These are phyloP conservation scores for Colletotrichum somersetense DNA, from an alignment of 2,329 filamentous ascomycete genomes.

Conservation along the genomic window DNA sequence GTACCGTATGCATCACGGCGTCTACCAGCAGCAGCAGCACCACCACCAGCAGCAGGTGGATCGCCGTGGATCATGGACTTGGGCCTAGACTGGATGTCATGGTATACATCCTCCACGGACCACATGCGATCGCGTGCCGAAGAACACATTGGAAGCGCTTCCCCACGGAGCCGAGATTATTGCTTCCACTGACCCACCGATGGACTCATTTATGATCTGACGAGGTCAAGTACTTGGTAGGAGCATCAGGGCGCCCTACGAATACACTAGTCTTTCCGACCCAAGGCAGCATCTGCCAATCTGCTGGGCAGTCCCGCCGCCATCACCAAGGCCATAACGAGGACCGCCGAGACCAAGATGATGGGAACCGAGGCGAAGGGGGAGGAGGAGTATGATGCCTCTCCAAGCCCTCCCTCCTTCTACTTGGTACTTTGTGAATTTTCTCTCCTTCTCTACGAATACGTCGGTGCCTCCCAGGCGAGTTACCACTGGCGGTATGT, in stretches of 20 bases:
- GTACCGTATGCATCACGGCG: background rate
- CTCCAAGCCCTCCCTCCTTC: background rate
- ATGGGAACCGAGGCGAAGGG: background rate
- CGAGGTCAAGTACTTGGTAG: background rate
- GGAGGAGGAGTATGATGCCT: background rate
- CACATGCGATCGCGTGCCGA: background rate
- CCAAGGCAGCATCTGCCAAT: slow-evolving; percentile 18
- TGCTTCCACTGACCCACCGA: slow-evolving; percentile 7
- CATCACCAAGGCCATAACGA: background rate
- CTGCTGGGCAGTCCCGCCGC: background rate
- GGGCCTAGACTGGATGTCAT: slow-evolving; percentile 27
- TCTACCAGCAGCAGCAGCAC: too few relatives aligned
- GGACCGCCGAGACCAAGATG: background rate
- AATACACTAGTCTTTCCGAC: background rate
- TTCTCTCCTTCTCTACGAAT: background rate
- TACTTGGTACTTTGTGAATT: background rate
- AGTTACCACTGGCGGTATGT: background rate
- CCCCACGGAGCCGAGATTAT: slow-evolving; percentile 25
- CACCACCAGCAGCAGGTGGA: too few relatives aligned
- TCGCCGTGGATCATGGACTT: background rate
- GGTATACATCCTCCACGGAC: slow-evolving; percentile 6
- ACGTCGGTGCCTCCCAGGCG: background rate
- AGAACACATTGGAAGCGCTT: slow-evolving; percentile 25
- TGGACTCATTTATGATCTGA: slow-evolving; percentile 5
- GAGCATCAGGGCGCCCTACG: slow-evolving; percentile 32